phyloP scores from a whole-genome alignment of 805 yeast species.

The Candida nanaspora region DNA sequence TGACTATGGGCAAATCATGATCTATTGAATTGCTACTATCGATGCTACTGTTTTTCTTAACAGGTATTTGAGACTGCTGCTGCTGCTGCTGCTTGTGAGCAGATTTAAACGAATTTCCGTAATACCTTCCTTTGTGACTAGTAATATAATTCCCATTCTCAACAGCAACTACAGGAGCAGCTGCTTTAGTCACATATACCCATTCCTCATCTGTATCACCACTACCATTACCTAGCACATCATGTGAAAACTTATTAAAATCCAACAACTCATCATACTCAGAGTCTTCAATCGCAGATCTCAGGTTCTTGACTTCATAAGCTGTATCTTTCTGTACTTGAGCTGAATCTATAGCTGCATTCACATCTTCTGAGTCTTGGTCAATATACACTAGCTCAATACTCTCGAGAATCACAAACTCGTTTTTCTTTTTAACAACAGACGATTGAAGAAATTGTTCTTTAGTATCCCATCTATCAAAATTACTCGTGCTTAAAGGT shows the following conservation, averaged over 20 bases:
- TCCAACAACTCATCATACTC: conserved; percentile 20
- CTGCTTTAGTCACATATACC: conserved; percentile 15
- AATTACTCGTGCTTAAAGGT: conserved; percentile 20
- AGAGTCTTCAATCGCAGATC: conserved; percentile 19
- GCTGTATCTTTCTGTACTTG: neutral
- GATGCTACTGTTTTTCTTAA: neutral
- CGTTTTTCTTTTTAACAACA: conserved; percentile 10
- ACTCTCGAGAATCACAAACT: conserved; percentile 14
- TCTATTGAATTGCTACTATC: neutral
- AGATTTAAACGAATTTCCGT: neutral
- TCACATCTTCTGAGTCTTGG: neutral
- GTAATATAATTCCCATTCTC: neutral
- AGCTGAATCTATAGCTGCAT: no score
- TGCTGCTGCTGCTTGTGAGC: no score
- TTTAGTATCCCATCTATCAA: conserved; percentile 17
- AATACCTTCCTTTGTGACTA: neutral
- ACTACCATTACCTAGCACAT: conserved; percentile 1
- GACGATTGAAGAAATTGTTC: conserved; percentile 13
- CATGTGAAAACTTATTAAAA: conserved; percentile 9
- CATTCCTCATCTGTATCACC: conserved; percentile 22
- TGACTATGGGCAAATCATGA: neutral
- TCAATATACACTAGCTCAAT: conserved; percentile 15
- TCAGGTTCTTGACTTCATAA: neutral
- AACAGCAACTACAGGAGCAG: neutral
- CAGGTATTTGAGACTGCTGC: no score